phyloP scores from a whole-genome alignment of 495 filamentous ascomycete genomes.

The Tricharina praecox region DNA sequence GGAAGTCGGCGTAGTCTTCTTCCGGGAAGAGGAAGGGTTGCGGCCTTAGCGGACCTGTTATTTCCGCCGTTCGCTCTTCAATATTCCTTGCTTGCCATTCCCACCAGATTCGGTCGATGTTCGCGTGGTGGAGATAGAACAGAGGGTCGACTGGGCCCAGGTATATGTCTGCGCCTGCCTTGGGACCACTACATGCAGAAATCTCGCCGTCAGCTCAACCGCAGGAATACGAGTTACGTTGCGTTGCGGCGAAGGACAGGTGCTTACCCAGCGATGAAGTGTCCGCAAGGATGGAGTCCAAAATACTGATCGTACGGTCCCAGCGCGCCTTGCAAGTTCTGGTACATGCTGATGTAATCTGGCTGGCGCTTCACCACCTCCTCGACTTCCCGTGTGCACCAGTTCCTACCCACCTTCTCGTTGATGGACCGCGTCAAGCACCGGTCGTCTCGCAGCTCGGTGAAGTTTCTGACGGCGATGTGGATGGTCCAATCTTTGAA shows the following conservation, averaged over 20 bases:
- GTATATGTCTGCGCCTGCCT: background rate
- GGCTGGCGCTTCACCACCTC: conserved; percentile 4
- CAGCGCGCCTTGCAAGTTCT: background rate
- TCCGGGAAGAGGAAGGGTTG: background rate
- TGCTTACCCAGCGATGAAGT: background rate
- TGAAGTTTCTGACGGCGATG: conserved; percentile 4
- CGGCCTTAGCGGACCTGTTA: conserved; percentile 9
- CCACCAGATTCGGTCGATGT: conserved; percentile 42
- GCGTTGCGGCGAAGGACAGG: background rate
- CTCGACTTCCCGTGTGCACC: conserved; percentile 4
- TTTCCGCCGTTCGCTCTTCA: conserved; percentile 7
- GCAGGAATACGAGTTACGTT: no score
- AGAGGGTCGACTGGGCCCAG: conserved; percentile 31
- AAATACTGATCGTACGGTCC: background rate
- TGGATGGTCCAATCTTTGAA: conserved; percentile 27
- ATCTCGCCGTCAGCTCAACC: background rate
- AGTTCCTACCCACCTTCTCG: background rate
- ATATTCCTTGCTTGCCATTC: conserved; percentile 38
- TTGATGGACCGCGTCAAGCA: conserved; percentile 13
- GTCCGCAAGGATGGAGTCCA: conserved; percentile 5
- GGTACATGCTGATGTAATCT: conserved; percentile 1
- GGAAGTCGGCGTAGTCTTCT: conserved; percentile 8
- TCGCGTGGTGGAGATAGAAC: conserved; percentile 41
- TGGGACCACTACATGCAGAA: background rate
- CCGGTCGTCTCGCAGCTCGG: conserved; percentile 4